These are phyloP conservation scores for Lachnellula occidentalis DNA, from an alignment of 2,329 filamentous ascomycete species.

Conservation along the genomic window DNA sequence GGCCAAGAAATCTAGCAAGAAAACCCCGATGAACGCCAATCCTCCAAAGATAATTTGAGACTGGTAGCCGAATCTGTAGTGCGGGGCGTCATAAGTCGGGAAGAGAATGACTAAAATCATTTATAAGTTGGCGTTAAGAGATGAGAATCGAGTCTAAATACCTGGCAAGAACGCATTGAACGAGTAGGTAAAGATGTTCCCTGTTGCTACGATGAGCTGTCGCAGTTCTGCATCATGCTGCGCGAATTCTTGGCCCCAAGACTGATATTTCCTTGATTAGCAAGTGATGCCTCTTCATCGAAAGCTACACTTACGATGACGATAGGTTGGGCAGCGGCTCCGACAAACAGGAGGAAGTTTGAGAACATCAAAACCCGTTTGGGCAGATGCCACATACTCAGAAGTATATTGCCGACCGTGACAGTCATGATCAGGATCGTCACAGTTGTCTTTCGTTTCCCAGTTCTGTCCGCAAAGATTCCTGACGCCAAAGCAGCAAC, in stretches of 20 bases:
- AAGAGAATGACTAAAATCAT: constrained; percentile 27
- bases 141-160: background rate
- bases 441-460: background rate
- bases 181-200: constrained; percentile 7
- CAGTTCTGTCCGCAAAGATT: constrained; percentile 3
- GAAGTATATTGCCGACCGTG: constrained; percentile 2
- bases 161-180: constrained; percentile 3
- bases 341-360: constrained; percentile 1
- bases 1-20: constrained; percentile 3
- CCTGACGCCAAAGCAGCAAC: background rate
- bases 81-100: constrained; percentile 32
- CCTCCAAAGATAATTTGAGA: constrained; percentile 32
- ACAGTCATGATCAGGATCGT: background rate
- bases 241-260: constrained; percentile 3
- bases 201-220: constrained; percentile 7
- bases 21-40: constrained; percentile 20
- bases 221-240: constrained; percentile 1
- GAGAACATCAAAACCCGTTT: constrained; percentile 5
- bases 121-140: background rate
- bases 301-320: constrained; percentile 3
- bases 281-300: no score
- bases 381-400: constrained; percentile 3
- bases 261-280: background rate
- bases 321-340: background rate
- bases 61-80: constrained; percentile 33